Base-by-base conservation (phyloP, 306 rosid species). In the Cucurbita ficifolia region DNA sequence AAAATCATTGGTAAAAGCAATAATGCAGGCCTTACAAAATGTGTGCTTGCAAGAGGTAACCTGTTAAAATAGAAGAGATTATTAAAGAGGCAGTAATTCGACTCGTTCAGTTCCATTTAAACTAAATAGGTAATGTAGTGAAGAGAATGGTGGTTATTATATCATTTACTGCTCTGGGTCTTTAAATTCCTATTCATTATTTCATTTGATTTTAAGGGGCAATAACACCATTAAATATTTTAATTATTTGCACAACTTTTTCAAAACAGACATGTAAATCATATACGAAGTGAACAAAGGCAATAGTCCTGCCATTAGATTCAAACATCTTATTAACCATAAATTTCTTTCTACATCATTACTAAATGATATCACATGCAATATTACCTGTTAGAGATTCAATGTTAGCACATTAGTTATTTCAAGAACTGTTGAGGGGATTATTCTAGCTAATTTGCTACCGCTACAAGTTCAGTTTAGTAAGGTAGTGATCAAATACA, bases 21-120 rank as follows among this genome's bases (percentile, higher is more conserved):
- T 79, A 82, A 90, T 80, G 84, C 98, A 94, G 72, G 84, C 82
- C 85, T 87, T 85, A 79, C 97, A 94, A 78, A 94, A 94, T 60
- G 73, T 74, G 77, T 94, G 98, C 79, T 85, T 86, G 81, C 98
- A 94, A 64, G 88, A 43, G 77, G 97, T 81, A 83, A 90, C 94
- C 98, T 94, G 90, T 77, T 78, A 73, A 50, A 83, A 43, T 75
- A 40, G 16, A 76, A 11, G 33, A 40, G 40, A 45, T 67, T 40
- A 63, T 11, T 3, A 21, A 13, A 67, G 52, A 10, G 38, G n/a
- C 16, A 16, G 33, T 29, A 29, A 29, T 29, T 29, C 33, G 3
- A 29, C 33, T 29, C 33, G 29, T 29, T 29, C 33, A 29, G 33
- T 29, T 29, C 33, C 33, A 29, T 29, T 29, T 29, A 3, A 29